Evolutionary conservation across 1,284 basidiomycete species (phyloP).

Genomic region (Xerocomus subilludens): DNA sequence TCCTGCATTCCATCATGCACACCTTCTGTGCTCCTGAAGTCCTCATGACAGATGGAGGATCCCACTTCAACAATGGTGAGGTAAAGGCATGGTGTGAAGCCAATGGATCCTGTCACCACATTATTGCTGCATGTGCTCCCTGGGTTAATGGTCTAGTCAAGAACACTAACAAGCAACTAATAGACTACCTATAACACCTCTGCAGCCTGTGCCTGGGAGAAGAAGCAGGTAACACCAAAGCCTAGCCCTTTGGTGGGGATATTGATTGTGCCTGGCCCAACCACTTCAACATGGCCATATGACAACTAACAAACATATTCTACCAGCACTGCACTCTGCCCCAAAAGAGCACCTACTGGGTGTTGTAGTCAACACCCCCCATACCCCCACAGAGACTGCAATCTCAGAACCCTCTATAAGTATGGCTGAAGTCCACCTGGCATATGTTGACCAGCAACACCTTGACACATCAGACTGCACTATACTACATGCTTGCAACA

Average conservation of each 20-base stretch:
- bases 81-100: neutral
- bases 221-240: too few relatives aligned
- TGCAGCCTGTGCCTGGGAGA: neutral
- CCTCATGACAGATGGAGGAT: conserved; percentile 7
- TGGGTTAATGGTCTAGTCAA: neutral
- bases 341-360: too few relatives aligned
- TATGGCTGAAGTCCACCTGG: too few relatives aligned
- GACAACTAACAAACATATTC: too few relatives aligned
- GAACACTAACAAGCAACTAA: neutral
- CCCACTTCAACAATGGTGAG: neutral
- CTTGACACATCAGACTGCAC: too few relatives aligned
- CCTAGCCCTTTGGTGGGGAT: too few relatives aligned
- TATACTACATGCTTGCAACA: too few relatives aligned
- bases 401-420: too few relatives aligned
- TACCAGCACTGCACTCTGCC: too few relatives aligned
- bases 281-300: neutral
- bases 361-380: too few relatives aligned
- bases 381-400: too few relatives aligned
- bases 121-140: neutral
- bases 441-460: too few relatives aligned
- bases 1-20: neutral
- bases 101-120: neutral
- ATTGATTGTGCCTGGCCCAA: neutral
- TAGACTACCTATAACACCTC: neutral
- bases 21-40: neutral